Conservation (phyloP, 768 basidiomycete genomes). For the Xerocomellus intermedius region DNA sequence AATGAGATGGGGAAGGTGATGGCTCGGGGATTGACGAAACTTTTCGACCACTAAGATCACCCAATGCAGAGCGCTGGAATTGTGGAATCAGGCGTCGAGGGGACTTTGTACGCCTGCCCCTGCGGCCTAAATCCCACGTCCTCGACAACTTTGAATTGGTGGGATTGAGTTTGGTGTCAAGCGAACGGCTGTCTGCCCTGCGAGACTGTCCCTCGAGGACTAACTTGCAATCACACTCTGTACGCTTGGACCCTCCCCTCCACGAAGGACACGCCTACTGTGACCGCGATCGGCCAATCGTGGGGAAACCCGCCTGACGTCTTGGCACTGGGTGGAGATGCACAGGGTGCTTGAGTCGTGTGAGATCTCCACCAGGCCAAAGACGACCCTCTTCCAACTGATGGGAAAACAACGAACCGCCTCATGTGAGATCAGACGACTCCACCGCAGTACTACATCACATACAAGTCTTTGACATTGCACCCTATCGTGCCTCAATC, state of each 20-base stretch:
- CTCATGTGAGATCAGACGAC: background rate
- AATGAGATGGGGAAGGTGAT: constrained; percentile 60
- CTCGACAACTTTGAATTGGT: background rate
- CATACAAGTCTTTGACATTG: background rate
- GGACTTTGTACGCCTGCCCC: background rate
- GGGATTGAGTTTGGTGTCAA: constrained; percentile 1
- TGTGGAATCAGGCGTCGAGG: background rate
- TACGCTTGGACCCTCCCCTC: background rate
- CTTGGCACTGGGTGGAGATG: background rate
- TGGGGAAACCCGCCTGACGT: background rate
- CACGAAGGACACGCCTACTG: background rate
- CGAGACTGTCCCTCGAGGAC: background rate
- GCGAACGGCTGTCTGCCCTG: background rate
- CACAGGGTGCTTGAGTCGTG: background rate
- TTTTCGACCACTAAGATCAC: no score
- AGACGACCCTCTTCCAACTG: background rate
- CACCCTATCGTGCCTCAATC: background rate
- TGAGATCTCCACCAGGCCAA: constrained; percentile 1
- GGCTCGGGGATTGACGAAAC: constrained; percentile 37
- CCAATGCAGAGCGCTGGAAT: background rate
- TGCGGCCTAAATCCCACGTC: background rate
- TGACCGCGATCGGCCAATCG: background rate
- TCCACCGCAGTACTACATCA: background rate
- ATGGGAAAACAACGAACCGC: background rate
- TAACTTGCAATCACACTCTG: background rate